Evolutionary conservation across 257 asterid genomes (phyloP).

Genomic region (Petrea volubilis): DNA sequence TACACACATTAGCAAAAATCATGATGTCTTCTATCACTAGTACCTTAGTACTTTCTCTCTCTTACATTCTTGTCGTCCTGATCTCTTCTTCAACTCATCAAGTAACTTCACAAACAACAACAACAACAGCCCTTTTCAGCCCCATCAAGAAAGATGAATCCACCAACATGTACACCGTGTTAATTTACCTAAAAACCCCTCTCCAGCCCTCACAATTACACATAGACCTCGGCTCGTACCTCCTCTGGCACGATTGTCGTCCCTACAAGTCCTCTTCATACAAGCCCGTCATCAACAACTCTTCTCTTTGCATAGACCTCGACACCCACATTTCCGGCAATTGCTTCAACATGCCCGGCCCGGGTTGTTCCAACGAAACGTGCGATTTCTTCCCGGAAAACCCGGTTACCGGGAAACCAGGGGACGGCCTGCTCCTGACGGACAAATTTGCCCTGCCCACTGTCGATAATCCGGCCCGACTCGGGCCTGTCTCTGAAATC

Average conservation of each 20-base stretch:
- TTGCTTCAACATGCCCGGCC: constrained; percentile 22
- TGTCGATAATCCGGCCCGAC: background rate
- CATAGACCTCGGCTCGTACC: constrained; percentile 24
- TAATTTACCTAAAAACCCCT: constrained; percentile 34
- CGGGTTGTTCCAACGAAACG: constrained; percentile 32
- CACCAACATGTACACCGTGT: constrained; percentile 27
- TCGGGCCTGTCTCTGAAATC: constrained; percentile 12
- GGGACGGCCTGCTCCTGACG: background rate
- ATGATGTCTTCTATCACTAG: background rate
- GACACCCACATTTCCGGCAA: background rate
- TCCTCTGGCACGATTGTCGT: constrained; percentile 16
- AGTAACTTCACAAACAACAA: background rate
- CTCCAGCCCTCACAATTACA: constrained; percentile 29
- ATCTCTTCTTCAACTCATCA: background rate
- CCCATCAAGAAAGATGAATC: constrained; percentile 33
- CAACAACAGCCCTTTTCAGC: background rate
- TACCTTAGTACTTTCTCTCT: background rate
- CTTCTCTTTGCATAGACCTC: constrained; percentile 4
- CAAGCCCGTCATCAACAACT: background rate
- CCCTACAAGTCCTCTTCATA: constrained; percentile 22
- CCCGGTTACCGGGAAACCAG: constrained; percentile 20
- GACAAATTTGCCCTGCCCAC: constrained; percentile 33
- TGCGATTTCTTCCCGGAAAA: constrained; percentile 30
- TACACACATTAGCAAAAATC: too few species aligned
- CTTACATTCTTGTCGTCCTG: background rate